phyloP scores from a whole-genome alignment of 257 asterid genomes.

The Henckelia pumila region DNA sequence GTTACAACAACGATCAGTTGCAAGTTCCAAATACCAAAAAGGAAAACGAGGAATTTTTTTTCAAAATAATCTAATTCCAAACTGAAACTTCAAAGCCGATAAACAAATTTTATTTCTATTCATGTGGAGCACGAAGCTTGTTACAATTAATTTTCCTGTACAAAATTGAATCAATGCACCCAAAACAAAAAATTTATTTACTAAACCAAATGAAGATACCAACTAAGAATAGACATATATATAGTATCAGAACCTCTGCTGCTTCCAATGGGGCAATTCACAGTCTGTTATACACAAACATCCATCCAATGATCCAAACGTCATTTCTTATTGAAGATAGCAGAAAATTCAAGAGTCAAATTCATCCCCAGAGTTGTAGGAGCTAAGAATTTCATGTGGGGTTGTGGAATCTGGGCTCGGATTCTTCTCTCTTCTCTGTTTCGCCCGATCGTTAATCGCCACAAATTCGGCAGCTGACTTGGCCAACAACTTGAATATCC shows the following conservation, averaged over 20 bases:
- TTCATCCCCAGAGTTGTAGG: conserved; percentile 8
- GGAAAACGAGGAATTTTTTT: too few relatives aligned
- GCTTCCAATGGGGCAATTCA: neutral
- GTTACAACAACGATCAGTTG: neutral
- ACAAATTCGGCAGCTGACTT: conserved; percentile 14
- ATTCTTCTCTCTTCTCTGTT: neutral
- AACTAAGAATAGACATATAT: neutral
- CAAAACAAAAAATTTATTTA: neutral
- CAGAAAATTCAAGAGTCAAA: neutral
- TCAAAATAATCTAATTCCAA: neutral
- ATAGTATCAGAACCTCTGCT: neutral
- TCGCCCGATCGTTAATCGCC: neutral
- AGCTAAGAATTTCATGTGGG: conserved; percentile 28
- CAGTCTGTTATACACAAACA: neutral
- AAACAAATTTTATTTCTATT: too few relatives aligned
- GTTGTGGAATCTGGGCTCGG: conserved; percentile 20
- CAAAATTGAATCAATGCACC: neutral
- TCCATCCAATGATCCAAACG: too few relatives aligned
- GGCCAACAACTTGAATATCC: conserved; percentile 20
- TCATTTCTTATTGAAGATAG: too few relatives aligned
- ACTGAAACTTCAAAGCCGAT: neutral
- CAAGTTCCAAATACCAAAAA: neutral
- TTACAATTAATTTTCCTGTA: neutral
- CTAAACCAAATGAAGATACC: too few relatives aligned
- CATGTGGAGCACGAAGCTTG: neutral